Conservation (phyloP, 75 land plant species). For the Selaginella moellendorffii region DNA sequence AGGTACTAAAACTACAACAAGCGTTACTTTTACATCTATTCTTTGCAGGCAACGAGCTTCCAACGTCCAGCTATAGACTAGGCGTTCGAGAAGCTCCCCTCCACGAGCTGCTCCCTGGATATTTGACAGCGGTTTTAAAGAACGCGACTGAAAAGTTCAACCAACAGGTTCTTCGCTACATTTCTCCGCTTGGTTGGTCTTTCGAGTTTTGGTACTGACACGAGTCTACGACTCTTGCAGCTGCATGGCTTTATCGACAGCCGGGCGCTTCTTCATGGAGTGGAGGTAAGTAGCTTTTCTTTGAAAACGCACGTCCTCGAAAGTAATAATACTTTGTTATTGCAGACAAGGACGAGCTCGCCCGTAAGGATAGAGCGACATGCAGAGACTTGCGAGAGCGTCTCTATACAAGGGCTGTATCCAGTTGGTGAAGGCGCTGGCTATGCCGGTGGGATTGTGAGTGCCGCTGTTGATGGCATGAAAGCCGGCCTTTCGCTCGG, state of each 20-base stretch:
- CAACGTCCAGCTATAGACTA: constrained; percentile 81
- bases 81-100: constrained; percentile 65
- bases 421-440: constrained; percentile 99
- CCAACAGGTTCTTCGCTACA: constrained; percentile 41
- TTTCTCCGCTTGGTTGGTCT: background rate
- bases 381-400: constrained; percentile 54
- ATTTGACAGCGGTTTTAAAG: constrained; percentile 60
- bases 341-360: constrained; percentile 91
- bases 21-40: background rate
- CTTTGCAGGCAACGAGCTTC: constrained; percentile 40
- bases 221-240: constrained; percentile 28
- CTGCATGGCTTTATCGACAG: constrained; percentile 74
- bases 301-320: background rate
- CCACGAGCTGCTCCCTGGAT: constrained; percentile 54
- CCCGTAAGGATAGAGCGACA: constrained; percentile 61
- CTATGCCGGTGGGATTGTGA: constrained; percentile 93
- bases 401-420: constrained; percentile 50
- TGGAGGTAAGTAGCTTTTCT: constrained; percentile 44
- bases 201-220: background rate
- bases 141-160: constrained; percentile 47
- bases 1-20: constrained; percentile 25
- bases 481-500: constrained; percentile 74
- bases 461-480: constrained; percentile 98
- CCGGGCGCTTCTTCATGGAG: constrained; percentile 88
- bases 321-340: background rate